These are phyloP conservation scores for Saccharomyces hybrid DNA, from an alignment of 1,139 yeast genomes.

Conservation along the genomic window DNA sequence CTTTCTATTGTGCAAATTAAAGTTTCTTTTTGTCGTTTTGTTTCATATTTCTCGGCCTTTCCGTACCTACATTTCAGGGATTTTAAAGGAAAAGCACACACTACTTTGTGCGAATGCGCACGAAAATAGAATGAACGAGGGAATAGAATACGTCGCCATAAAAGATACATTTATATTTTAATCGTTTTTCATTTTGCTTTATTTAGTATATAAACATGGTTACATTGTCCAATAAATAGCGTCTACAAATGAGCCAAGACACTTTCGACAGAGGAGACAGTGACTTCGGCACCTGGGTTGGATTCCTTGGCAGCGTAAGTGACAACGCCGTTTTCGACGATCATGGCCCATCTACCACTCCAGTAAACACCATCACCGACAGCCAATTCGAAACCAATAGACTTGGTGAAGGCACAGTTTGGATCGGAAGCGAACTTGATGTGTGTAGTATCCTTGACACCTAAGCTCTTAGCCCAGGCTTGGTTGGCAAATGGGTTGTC, in stretches of 20 bases:
- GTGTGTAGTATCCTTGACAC: conserved; percentile 35
- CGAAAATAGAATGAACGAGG: no score
- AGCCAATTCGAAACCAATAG: conserved; percentile 55
- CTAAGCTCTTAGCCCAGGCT: conserved; percentile 75
- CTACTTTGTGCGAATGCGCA: no score
- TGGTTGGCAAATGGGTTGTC: conserved; percentile 76
- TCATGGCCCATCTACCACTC: conserved; percentile 63
- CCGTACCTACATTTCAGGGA: no score
- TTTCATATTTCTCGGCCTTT: no score
- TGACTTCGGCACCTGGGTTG: conserved; percentile 45
- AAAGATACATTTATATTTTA: background rate
- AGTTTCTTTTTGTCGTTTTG: no score
- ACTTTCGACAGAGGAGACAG: conserved; percentile 57
- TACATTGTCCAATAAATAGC: background rate
- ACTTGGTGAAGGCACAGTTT: conserved; percentile 51
- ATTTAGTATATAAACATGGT: background rate
- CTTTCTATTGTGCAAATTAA: no score
- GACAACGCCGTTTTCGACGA: conserved; percentile 60
- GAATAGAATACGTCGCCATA: no score
- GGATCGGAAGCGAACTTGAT: conserved; percentile 71
- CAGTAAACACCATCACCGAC: conserved; percentile 52
- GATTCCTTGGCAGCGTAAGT: conserved; percentile 58
- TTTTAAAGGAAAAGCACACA: no score
- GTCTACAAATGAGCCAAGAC: conserved; percentile 37
- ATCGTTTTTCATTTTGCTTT: background rate